Evolutionary conservation across 2,329 filamentous ascomycete genomes (phyloP).

Genomic region (Akanthomyces lecanii): DNA sequence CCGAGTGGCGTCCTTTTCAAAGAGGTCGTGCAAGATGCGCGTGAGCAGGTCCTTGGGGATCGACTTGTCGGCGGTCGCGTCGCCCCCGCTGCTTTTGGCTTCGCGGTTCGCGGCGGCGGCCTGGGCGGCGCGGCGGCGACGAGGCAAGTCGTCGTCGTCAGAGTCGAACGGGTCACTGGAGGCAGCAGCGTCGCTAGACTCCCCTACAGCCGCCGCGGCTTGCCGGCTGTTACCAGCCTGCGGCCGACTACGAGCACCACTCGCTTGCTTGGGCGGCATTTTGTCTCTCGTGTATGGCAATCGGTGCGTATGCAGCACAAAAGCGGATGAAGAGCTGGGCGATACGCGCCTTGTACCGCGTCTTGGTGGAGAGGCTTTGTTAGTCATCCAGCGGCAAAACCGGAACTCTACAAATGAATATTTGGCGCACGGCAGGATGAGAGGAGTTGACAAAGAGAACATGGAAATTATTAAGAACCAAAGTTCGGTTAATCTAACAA

Average conservation of each 20-base stretch:
- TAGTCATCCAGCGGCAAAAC: slow-evolving; percentile 7
- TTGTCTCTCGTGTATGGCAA: neutral
- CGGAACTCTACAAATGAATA: neutral
- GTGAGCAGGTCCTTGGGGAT: slow-evolving; percentile 74
- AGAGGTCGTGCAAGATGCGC: slow-evolving; percentile 73
- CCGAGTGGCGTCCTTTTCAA: slow-evolving; percentile 65
- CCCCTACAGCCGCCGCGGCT: slow-evolving; percentile 21
- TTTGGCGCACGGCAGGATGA: neutral
- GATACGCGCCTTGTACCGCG: neutral
- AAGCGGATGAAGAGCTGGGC: neutral
- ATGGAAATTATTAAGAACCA: slow-evolving; percentile 31
- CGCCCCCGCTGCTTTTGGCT: slow-evolving; percentile 24
- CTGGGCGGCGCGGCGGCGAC: slow-evolving; percentile 17
- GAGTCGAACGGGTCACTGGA: slow-evolving; percentile 34
- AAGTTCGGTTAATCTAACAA: slow-evolving; percentile 23
- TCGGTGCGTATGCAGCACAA: neutral
- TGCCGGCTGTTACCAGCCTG: slow-evolving; percentile 26
- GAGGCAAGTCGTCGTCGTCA: slow-evolving; percentile 25
- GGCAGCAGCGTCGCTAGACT: slow-evolving; percentile 20
- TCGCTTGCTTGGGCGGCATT: slow-evolving; percentile 43
- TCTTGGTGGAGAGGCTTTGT: slow-evolving; percentile 6
- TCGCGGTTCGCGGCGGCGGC: slow-evolving; percentile 1
- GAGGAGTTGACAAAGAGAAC: neutral
- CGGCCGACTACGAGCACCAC: slow-evolving; percentile 35
- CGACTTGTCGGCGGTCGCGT: slow-evolving; percentile 37